These are phyloP conservation scores for Diaporthe sp. DNA, from an alignment of 2,329 filamentous ascomycete genomes.

Conservation along the genomic window DNA sequence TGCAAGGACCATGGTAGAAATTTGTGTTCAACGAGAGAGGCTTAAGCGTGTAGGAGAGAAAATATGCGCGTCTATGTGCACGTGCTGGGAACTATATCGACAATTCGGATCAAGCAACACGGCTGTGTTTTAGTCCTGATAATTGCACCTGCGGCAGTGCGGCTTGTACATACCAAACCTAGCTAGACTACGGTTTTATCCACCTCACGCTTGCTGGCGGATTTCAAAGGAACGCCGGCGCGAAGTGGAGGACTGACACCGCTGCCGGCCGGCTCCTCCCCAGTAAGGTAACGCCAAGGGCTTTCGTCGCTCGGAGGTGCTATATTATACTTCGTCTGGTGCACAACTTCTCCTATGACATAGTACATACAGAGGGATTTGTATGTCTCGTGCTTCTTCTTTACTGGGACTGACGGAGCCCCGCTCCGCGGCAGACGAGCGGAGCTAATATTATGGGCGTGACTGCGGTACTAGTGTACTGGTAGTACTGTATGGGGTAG, in stretches of 20 bases:
- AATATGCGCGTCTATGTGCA: not conserved
- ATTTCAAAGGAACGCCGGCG: not conserved
- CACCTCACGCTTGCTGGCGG: not conserved
- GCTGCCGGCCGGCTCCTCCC: not conserved
- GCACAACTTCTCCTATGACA: not conserved
- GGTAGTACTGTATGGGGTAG: too few relatives aligned
- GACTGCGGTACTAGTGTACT: not conserved
- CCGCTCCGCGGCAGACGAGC: not conserved
- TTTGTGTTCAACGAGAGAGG: not conserved
- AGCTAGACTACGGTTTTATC: not conserved
- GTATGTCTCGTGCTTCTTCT: not conserved
- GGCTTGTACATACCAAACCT: not conserved
- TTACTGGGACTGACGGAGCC: not conserved
- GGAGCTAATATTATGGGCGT: not conserved
- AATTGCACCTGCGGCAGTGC: not conserved
- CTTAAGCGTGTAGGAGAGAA: too few relatives aligned
- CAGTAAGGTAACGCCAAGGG: not conserved
- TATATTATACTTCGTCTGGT: not conserved
- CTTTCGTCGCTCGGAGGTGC: not conserved
- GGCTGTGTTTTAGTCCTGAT: not conserved
- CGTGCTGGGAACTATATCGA: not conserved
- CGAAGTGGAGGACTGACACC: not conserved
- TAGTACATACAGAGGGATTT: not conserved
- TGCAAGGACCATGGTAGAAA: constrained; percentile 42
- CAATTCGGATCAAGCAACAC: not conserved